phyloP scores from a whole-genome alignment of 1,284 basidiomycete species.

The Peniophora sp. region DNA sequence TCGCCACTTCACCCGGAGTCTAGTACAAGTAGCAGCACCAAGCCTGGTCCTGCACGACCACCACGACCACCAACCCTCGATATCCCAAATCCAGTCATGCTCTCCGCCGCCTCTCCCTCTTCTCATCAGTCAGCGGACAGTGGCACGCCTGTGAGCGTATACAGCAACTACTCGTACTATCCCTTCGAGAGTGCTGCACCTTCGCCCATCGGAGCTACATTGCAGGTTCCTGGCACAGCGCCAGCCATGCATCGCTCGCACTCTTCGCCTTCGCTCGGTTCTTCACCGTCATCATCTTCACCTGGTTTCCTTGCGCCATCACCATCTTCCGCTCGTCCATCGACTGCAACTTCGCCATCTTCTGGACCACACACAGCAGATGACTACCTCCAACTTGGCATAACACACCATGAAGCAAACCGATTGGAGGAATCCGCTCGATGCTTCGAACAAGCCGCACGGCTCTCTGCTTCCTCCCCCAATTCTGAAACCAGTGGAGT shows the following conservation, averaged over 20 bases:
- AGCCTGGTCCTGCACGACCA: slow-evolving; percentile 4
- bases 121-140: neutral
- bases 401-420: slow-evolving; percentile 76
- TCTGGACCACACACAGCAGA: slow-evolving; percentile 33
- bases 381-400: slow-evolving; percentile 70
- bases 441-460: slow-evolving; percentile 79
- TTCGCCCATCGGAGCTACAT: slow-evolving; percentile 24
- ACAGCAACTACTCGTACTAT: slow-evolving; percentile 63
- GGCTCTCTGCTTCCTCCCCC: slow-evolving; percentile 37
- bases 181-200: slow-evolving; percentile 35
- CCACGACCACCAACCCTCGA: slow-evolving; percentile 2
- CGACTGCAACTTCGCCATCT: slow-evolving; percentile 8
- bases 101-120: too few relatives aligned
- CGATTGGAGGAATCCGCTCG: slow-evolving; percentile 64
- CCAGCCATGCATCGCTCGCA: slow-evolving; percentile 15
- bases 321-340: neutral
- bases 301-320: slow-evolving; percentile 5
- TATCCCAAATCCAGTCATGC: too few relatives aligned
- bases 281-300: slow-evolving; percentile 1
- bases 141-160: slow-evolving; percentile 34
- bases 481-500: slow-evolving; percentile 16
- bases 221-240: slow-evolving; percentile 14
- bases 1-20: slow-evolving; percentile 7
- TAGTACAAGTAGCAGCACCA: neutral
- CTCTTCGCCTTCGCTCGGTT: slow-evolving; percentile 3